Evolutionary conservation across 495 filamentous ascomycete genomes (phyloP).

Genomic region (Penicillium coffeae): DNA sequence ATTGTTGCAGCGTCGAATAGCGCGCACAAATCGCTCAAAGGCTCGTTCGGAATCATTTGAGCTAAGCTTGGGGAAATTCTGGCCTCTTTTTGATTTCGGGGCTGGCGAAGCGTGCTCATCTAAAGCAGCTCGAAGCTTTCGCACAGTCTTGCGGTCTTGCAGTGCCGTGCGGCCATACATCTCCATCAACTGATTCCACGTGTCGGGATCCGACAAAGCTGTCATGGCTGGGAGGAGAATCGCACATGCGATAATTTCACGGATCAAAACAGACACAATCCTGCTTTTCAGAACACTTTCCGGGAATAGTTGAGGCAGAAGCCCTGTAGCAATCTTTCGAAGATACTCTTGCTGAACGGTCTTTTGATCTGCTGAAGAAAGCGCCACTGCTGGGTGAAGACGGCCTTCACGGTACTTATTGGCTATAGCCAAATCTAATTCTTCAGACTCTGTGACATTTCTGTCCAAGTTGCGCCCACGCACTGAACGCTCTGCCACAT

Average conservation of each 20-base stretch:
- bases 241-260: conserved; percentile 70
- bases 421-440: conserved; percentile 90
- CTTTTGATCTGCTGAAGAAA: conserved; percentile 78
- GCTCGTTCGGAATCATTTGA: conserved; percentile 78
- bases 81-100: conserved; percentile 59
- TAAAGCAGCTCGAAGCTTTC: conserved; percentile 86
- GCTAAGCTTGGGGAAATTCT: conserved; percentile 63
- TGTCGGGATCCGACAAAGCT: conserved; percentile 74
- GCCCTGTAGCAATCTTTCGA: conserved; percentile 60
- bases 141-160: conserved; percentile 93
- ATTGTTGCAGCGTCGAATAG: conserved; percentile 83
- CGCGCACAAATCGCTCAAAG: conserved; percentile 91
- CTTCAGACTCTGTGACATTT: conserved; percentile 92
- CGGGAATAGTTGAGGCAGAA: conserved; percentile 77
- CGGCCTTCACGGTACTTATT: conserved; percentile 86
- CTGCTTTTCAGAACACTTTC: conserved; percentile 69
- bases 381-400: conserved; percentile 81
- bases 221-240: conserved; percentile 38
- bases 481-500: conserved; percentile 82
- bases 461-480: conserved; percentile 82
- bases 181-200: conserved; percentile 94
- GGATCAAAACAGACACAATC: conserved; percentile 71
- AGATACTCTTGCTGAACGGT: conserved; percentile 82
- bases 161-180: conserved; percentile 82
- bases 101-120: conserved; percentile 91